These are phyloP conservation scores for Cryptococcus hybrid DNA, from an alignment of 1,284 basidiomycete species.

Conservation along the genomic window DNA sequence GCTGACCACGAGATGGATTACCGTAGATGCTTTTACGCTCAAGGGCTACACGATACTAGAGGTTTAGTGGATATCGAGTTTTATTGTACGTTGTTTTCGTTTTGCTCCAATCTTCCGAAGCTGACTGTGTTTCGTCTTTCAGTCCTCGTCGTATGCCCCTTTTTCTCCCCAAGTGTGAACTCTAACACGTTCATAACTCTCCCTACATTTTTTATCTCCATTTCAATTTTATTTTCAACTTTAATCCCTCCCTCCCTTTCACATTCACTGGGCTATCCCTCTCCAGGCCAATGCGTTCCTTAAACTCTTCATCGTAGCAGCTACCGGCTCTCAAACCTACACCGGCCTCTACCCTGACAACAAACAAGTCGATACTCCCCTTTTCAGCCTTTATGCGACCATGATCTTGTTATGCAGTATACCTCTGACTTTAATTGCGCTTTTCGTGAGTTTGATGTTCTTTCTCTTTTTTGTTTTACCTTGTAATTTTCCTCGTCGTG, in stretches of 20 bases:
- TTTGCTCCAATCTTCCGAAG: neutral
- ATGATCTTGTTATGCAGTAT: constrained; percentile 28
- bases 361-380: constrained; percentile 23
- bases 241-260: neutral
- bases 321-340: constrained; percentile 29
- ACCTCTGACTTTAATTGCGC: constrained; percentile 12
- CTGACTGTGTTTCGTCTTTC: neutral
- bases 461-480: neutral
- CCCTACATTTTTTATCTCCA: too few relatives aligned
- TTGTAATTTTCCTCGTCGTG: neutral
- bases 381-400: constrained; percentile 32
- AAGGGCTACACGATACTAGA: constrained; percentile 18
- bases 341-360: constrained; percentile 27
- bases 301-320: constrained; percentile 33
- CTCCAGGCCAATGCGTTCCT: constrained; percentile 30
- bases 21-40: constrained; percentile 18
- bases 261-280: neutral
- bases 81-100: constrained; percentile 14
- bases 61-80: constrained; percentile 21
- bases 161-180: neutral
- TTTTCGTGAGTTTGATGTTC: neutral
- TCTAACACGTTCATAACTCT: too few relatives aligned
- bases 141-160: constrained; percentile 14
- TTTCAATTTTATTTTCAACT: neutral
- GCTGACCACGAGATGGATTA: too few relatives aligned